A percentile compares a stretch with the other conserved stretches of the same genome.
Conservation (phyloP, 2,329 filamentous ascomycete genomes). For the Piedraia hortae region DNA sequence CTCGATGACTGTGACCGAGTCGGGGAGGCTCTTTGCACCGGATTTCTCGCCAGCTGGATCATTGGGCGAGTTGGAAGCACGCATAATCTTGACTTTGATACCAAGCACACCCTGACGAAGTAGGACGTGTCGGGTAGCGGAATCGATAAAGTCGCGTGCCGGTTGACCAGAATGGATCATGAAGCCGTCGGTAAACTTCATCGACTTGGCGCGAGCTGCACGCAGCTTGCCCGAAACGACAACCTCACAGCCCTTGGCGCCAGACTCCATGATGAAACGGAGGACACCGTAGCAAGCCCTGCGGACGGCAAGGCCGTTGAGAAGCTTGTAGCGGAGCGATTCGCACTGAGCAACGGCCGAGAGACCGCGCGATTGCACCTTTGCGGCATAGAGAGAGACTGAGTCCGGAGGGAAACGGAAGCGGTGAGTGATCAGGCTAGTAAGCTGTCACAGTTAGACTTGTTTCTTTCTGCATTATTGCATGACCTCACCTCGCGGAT, state of each 20-base stretch:
- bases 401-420: conserved; percentile 99
- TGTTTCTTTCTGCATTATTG: conserved; percentile 2
- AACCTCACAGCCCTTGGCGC: conserved; percentile 98
- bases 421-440: conserved; percentile 99
- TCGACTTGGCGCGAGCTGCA: conserved; percentile 96
- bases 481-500: conserved; percentile 45
- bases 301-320: conserved; percentile 96
- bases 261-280: conserved; percentile 96
- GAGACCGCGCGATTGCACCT: conserved; percentile 99
- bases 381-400: conserved; percentile 97
- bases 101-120: conserved; percentile 98
- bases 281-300: conserved; percentile 99
- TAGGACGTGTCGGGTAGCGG: conserved; percentile 93
- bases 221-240: conserved; percentile 98
- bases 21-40: conserved; percentile 87
- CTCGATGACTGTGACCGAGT: conserved; percentile 98
- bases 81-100: conserved; percentile 99
- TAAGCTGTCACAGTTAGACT: conserved; percentile 29
- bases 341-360: conserved; percentile 99
- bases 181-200: conserved; percentile 99
- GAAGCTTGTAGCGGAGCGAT: conserved; percentile 98
- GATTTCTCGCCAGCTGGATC: conserved; percentile 98
- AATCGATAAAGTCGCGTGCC: conserved; percentile 98
- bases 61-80: conserved; percentile 35
- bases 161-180: conserved; percentile 99